phyloP scores from a whole-genome alignment of 148 eudicot species.

The Polygonum aviculare region DNA sequence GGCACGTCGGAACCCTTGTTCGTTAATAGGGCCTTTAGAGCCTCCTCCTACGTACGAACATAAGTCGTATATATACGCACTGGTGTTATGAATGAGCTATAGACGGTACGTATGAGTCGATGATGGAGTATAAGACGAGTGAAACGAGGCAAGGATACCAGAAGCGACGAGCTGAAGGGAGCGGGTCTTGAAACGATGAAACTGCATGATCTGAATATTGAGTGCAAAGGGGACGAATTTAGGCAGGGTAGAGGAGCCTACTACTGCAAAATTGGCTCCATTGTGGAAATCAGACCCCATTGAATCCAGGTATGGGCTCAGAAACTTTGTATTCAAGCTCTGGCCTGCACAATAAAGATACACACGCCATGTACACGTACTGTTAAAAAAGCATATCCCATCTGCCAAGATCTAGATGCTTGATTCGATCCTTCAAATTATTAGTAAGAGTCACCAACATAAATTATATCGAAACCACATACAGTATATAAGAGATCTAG shows the following conservation, averaged over 20 bases:
- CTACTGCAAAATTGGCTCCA: conserved; percentile 83
- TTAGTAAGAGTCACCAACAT: background rate
- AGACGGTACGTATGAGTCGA: no score
- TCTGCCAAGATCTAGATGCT: background rate
- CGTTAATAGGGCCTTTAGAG: conserved; percentile 23
- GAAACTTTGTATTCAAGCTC: conserved; percentile 47
- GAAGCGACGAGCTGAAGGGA: conserved; percentile 51
- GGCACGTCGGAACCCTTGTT: conserved; percentile 49
- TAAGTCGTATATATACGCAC: no score
- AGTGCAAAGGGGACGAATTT: conserved; percentile 54
- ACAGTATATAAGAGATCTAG: background rate
- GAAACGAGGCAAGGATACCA: conserved; percentile 20
- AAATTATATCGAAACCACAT: background rate
- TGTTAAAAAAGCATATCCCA: background rate
- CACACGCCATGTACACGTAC: background rate
- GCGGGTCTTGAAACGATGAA: conserved; percentile 59
- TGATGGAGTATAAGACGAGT: background rate
- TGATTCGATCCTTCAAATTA: background rate
- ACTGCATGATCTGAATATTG: conserved; percentile 70
- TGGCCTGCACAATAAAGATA: conserved; percentile 42
- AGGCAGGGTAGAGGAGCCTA: conserved; percentile 73
- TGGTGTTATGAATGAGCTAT: background rate
- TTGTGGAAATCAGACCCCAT: conserved; percentile 55
- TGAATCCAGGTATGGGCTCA: conserved; percentile 78
- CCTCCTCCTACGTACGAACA: conserved; percentile 19